Conservation (phyloP, 2,329 filamentous ascomycete genomes). For the Penicillium sp. region DNA sequence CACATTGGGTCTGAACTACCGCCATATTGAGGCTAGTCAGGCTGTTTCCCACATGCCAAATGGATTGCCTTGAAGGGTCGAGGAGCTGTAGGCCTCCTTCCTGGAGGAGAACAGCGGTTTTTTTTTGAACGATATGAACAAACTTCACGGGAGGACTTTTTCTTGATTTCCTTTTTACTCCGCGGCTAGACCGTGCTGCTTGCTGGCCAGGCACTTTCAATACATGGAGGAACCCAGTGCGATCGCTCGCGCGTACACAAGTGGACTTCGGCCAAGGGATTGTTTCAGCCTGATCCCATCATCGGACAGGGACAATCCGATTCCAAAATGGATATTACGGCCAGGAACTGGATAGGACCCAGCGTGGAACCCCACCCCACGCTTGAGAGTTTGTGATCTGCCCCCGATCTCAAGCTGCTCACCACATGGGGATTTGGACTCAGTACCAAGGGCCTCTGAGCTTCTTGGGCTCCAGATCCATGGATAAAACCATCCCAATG, state of each 20-base stretch:
- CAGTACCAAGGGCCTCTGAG: background rate
- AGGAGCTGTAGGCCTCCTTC: conserved; percentile 3
- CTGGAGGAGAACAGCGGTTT: background rate
- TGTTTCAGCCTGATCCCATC: background rate
- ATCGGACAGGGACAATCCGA: background rate
- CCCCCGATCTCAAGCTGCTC: background rate
- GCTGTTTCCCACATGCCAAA: conserved; percentile 36
- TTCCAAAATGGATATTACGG: background rate
- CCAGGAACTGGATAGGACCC: conserved; percentile 5
- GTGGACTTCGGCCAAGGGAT: background rate
- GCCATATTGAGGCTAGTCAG: conserved; percentile 43
- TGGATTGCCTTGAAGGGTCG: conserved; percentile 32
- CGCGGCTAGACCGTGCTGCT: conserved; percentile 1
- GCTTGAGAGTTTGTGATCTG: background rate
- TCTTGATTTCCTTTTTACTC: conserved; percentile 5
- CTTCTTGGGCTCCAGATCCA: background rate
- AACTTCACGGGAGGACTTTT: conserved; percentile 7
- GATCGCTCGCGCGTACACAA: background rate
- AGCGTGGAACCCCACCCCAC: conserved; percentile 2
- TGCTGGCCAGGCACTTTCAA: conserved; percentile 3
- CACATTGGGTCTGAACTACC: conserved; percentile 44
- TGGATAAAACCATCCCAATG: background rate
- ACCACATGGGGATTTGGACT: background rate
- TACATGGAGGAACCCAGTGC: background rate
- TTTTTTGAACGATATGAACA: background rate